A percentile compares a stretch with the other conserved stretches of the same genome.
Evolutionary conservation across 2,329 filamentous ascomycete genomes (phyloP).

Genomic region (Aschersonia sp.): DNA sequence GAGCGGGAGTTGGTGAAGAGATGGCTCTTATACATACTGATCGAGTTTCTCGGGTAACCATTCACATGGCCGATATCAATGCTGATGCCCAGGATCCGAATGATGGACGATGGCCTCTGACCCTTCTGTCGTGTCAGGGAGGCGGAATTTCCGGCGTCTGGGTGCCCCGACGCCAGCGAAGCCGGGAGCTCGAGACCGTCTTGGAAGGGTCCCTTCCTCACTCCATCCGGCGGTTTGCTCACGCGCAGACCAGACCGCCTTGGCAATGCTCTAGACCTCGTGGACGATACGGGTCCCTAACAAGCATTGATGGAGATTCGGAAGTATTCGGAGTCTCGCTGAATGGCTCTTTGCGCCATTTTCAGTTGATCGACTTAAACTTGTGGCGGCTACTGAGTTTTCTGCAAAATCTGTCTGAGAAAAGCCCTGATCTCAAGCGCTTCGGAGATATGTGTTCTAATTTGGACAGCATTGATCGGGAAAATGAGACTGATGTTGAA

Average conservation of each 20-base stretch:
- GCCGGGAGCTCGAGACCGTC: conserved; percentile 27
- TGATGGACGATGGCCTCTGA: conserved; percentile 21
- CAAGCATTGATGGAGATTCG: conserved; percentile 26
- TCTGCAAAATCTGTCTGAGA: conserved; percentile 52
- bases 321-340: conserved; percentile 52
- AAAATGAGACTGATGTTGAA: conserved; percentile 14
- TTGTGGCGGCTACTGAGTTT: conserved; percentile 58
- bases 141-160: conserved; percentile 34
- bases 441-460: neutral
- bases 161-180: conserved; percentile 27
- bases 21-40: conserved; percentile 31
- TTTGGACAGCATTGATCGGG: conserved; percentile 8
- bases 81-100: conserved; percentile 10
- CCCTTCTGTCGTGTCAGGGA: conserved; percentile 32
- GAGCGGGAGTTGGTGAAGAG: conserved; percentile 17
- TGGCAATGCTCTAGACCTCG: conserved; percentile 26
- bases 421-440: conserved; percentile 32
- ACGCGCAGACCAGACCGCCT: conserved; percentile 34
- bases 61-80: conserved; percentile 32
- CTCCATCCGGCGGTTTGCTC: conserved; percentile 41
- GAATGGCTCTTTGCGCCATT: conserved; percentile 55
- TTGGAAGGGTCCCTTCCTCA: conserved; percentile 42
- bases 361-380: conserved; percentile 47
- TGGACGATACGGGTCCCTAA: conserved; percentile 25
- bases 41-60: conserved; percentile 24